phyloP scores from a whole-genome alignment of 805 yeast species.

The Wickerhamiella australiensis region DNA sequence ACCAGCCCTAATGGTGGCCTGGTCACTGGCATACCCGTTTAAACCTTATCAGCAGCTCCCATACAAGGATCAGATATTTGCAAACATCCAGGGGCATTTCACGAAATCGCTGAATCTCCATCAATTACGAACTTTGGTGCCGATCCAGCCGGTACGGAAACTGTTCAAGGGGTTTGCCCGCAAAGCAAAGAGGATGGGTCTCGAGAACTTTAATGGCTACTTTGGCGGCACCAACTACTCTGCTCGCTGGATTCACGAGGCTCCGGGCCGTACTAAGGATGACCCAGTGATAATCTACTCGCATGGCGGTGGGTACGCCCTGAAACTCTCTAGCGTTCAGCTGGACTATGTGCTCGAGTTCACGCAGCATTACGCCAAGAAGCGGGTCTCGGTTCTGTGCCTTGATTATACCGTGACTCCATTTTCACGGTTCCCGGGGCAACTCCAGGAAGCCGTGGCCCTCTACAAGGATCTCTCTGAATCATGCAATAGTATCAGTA shows the following conservation, averaged over 20 bases:
- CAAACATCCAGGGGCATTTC: slow-evolving; percentile 15
- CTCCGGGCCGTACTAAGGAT: slow-evolving; percentile 16
- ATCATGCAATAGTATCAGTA: slow-evolving; percentile 16
- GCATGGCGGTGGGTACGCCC: slow-evolving; percentile 25
- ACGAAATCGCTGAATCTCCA: slow-evolving; percentile 14
- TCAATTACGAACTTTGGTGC: slow-evolving; percentile 19
- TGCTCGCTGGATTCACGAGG: slow-evolving; percentile 22
- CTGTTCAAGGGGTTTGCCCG: slow-evolving; percentile 10
- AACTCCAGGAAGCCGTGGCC: slow-evolving; percentile 20
- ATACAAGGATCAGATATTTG: not conserved
- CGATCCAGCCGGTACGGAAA: slow-evolving; percentile 19
- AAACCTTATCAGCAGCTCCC: not conserved
- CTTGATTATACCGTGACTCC: slow-evolving; percentile 27
- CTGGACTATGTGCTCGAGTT: slow-evolving; percentile 15
- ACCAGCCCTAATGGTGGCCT: not conserved
- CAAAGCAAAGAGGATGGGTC: slow-evolving; percentile 1
- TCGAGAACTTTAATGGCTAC: slow-evolving; percentile 18
- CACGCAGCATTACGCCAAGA: slow-evolving; percentile 10
- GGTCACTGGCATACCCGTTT: slow-evolving; percentile 1
- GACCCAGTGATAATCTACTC: slow-evolving; percentile 24
- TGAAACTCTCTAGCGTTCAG: slow-evolving; percentile 19
- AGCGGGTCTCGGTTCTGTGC: slow-evolving; percentile 21
- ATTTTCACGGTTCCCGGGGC: slow-evolving; percentile 22
- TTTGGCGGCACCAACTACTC: slow-evolving; percentile 6
- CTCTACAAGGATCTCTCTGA: not conserved